phyloP scores from a whole-genome alignment of 1,139 yeast species.

The Diutina pseudorugosa region DNA sequence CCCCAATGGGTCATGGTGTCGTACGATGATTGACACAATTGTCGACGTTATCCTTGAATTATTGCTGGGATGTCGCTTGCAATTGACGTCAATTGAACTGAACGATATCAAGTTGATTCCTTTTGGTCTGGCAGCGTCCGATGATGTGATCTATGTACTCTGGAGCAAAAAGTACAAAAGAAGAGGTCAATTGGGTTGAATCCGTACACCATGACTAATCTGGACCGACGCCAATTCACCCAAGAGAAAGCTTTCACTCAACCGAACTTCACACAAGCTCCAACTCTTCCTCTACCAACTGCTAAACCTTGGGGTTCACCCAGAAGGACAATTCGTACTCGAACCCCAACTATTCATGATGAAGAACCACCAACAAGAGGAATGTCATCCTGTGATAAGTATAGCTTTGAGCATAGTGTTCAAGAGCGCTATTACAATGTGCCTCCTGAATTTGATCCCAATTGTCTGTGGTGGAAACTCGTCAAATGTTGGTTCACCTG shows the following conservation, averaged over 20 bases:
- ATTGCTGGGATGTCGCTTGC: too few relatives aligned
- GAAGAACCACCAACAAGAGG: not conserved
- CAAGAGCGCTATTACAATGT: not conserved
- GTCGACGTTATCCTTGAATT: not conserved
- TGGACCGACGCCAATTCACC: not conserved
- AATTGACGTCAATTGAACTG: too few relatives aligned
- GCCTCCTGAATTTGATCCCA: not conserved
- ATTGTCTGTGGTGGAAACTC: not conserved
- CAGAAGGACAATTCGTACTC: not conserved
- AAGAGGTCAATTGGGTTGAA: not conserved
- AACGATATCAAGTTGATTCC: too few relatives aligned
- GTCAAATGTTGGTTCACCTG: not conserved
- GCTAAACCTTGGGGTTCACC: not conserved
- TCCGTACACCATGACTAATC: not conserved
- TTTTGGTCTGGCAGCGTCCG: not conserved
- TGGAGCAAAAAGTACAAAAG: not conserved
- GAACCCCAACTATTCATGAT: not conserved
- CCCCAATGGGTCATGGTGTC: not conserved
- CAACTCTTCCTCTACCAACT: not conserved
- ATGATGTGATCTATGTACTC: not conserved
- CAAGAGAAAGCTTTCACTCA: not conserved
- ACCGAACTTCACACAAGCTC: not conserved
- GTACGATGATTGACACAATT: not conserved
- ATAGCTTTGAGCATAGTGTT: not conserved
- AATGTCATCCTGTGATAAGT: not conserved